phyloP scores from a whole-genome alignment of 2,329 filamentous ascomycete genomes.

The Aureobasidium sp. region DNA sequence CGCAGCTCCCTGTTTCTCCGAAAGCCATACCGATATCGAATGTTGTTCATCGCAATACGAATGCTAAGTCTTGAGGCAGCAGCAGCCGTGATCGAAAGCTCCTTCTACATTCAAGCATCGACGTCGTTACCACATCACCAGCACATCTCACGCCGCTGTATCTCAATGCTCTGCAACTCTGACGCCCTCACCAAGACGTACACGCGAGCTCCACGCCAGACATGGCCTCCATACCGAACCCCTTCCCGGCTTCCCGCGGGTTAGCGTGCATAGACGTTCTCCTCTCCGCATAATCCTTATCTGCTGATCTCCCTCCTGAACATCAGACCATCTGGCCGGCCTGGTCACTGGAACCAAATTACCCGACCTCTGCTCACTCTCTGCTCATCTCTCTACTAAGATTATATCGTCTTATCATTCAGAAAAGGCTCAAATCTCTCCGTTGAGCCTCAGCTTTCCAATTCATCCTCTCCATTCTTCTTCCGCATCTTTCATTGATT shows the following conservation, averaged over 20 bases:
- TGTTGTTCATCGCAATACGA: neutral
- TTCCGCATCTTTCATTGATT: neutral
- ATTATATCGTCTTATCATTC: neutral
- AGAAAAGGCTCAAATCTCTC: neutral
- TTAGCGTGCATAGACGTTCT: neutral
- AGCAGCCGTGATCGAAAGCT: neutral
- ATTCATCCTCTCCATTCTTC: neutral
- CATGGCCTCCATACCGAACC: neutral
- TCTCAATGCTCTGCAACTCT: neutral
- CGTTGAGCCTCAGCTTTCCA: neutral
- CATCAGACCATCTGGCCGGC: conserved; percentile 8
- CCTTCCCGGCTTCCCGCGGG: conserved; percentile 1
- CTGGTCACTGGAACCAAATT: conserved; percentile 10
- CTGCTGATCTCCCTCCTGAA: conserved; percentile 5
- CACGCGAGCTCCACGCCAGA: neutral
- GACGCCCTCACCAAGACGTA: neutral
- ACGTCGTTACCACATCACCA: neutral
- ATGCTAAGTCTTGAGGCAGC: neutral
- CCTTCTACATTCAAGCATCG: neutral
- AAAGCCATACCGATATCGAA: neutral
- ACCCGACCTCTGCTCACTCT: neutral
- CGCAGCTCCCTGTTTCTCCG: neutral
- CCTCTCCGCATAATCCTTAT: neutral
- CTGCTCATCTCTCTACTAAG: neutral
- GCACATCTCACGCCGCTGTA: neutral